Evolutionary conservation across 1,284 basidiomycete genomes (phyloP).

Genomic region (Cutaneotrichosporon sp.): DNA sequence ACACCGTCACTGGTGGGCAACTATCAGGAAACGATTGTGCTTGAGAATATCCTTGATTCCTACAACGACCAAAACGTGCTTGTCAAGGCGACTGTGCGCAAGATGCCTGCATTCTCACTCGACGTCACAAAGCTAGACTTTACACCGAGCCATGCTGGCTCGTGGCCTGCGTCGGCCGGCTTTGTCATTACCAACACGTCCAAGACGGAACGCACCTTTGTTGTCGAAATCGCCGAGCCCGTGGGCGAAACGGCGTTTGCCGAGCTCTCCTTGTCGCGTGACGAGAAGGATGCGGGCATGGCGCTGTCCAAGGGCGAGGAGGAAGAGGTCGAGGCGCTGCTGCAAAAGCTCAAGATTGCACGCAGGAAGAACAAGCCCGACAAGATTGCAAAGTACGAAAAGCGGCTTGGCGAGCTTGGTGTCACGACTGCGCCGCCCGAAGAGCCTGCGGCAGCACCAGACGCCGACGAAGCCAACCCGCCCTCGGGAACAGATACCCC

Average conservation of each 20-base stretch:
- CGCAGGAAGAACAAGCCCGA: slow-evolving; percentile 51
- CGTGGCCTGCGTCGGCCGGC: slow-evolving; percentile 26
- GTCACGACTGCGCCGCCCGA: slow-evolving; percentile 28
- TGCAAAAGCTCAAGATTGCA: slow-evolving; percentile 54
- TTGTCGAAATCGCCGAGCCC: slow-evolving; percentile 36
- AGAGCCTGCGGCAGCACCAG: slow-evolving; percentile 1
- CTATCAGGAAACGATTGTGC: slow-evolving; percentile 51
- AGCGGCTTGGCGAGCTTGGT: slow-evolving; percentile 48
- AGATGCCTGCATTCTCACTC: slow-evolving; percentile 50
- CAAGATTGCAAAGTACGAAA: slow-evolving; percentile 52
- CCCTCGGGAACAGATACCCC: slow-evolving; percentile 8
- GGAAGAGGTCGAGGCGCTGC: slow-evolving; percentile 52
- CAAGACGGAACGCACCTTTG: slow-evolving; percentile 48
- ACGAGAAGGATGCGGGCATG: slow-evolving; percentile 42
- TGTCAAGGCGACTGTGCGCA: slow-evolving; percentile 51
- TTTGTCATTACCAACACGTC: slow-evolving; percentile 51
- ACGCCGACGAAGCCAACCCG: background rate
- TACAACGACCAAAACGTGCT: slow-evolving; percentile 50
- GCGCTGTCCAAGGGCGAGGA: slow-evolving; percentile 50
- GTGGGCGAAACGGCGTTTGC: slow-evolving; percentile 7
- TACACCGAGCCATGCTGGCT: slow-evolving; percentile 18
- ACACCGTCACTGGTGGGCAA: slow-evolving; percentile 50
- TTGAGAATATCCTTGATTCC: slow-evolving; percentile 52
- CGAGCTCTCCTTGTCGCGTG: slow-evolving; percentile 28
- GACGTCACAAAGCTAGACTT: slow-evolving; percentile 35